Evolutionary conservation across 2,329 filamentous ascomycete genomes (phyloP).

Genomic region (Xylariaceae sp.): DNA sequence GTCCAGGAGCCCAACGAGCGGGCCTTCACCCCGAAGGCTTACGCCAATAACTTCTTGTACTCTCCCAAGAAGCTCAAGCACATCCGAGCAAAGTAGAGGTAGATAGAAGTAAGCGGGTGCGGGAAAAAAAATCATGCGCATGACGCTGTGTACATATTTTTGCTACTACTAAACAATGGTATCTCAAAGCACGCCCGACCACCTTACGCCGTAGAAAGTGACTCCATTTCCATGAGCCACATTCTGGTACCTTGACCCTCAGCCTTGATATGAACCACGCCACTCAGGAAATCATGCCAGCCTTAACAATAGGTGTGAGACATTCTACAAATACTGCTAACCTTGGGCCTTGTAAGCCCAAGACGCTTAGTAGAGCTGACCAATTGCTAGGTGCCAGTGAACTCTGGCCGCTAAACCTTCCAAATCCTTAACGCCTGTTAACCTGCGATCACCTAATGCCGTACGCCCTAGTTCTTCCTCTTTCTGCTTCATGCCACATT

Average conservation of each 20-base stretch:
- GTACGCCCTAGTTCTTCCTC: neutral
- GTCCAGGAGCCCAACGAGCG: constrained; percentile 95
- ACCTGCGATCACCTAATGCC: constrained; percentile 2
- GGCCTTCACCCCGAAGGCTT: constrained; percentile 86
- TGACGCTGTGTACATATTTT: constrained; percentile 20
- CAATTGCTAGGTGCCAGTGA: neutral
- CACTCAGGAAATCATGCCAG: neutral
- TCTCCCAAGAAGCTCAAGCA: constrained; percentile 84
- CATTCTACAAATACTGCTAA: neutral
- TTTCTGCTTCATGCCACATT: neutral
- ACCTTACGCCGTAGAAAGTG: constrained; percentile 1
- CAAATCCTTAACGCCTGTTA: constrained; percentile 13
- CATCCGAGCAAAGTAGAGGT: constrained; percentile 77
- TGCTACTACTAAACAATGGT: constrained; percentile 19
- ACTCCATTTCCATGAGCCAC: neutral
- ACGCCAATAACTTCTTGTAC: constrained; percentile 95
- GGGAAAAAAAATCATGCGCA: neutral
- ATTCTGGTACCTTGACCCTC: neutral
- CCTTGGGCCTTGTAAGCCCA: neutral
- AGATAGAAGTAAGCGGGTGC: constrained; percentile 35
- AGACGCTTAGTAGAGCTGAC: constrained; percentile 12
- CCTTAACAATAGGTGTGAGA: neutral
- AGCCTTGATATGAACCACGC: neutral
- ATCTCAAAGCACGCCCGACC: constrained; percentile 11
- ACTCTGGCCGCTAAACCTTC: constrained; percentile 2